Evolutionary conservation across 2,329 filamentous ascomycete genomes (phyloP).

Genomic region (Trichoderma sp.): DNA sequence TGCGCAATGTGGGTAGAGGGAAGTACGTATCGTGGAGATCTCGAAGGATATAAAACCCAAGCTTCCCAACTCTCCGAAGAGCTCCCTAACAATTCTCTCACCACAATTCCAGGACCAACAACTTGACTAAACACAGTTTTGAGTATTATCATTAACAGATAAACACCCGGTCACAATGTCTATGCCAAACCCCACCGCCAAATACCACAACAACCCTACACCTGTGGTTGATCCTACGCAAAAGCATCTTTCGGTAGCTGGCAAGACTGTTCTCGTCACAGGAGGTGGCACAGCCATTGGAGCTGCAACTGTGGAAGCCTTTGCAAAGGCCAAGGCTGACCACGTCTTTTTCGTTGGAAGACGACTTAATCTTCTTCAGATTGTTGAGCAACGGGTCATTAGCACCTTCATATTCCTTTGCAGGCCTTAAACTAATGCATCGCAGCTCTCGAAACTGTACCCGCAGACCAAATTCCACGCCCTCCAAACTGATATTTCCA

Average conservation of each 20-base stretch:
- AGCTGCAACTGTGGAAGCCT: neutral
- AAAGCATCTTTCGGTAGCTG: neutral
- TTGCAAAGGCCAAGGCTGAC: conserved; percentile 1
- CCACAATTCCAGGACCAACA: neutral
- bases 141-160: neutral
- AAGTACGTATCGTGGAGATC: neutral
- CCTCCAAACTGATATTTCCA: neutral
- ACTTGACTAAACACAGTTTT: neutral
- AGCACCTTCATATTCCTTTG: no score
- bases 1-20: neutral
- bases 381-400: neutral
- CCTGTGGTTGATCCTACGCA: neutral
- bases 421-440: neutral
- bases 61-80: neutral
- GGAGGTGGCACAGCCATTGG: neutral
- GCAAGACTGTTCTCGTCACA: neutral
- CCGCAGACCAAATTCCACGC: neutral
- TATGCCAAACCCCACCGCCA: neutral
- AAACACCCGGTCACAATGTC: neutral
- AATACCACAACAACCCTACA: neutral
- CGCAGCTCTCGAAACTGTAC: neutral
- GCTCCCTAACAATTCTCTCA: neutral
- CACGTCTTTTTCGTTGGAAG: neutral
- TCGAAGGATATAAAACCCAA: neutral
- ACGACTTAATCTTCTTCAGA: neutral